Evolutionary conservation across 805 yeast species (phyloP).

Genomic region (Candida saitoana): DNA sequence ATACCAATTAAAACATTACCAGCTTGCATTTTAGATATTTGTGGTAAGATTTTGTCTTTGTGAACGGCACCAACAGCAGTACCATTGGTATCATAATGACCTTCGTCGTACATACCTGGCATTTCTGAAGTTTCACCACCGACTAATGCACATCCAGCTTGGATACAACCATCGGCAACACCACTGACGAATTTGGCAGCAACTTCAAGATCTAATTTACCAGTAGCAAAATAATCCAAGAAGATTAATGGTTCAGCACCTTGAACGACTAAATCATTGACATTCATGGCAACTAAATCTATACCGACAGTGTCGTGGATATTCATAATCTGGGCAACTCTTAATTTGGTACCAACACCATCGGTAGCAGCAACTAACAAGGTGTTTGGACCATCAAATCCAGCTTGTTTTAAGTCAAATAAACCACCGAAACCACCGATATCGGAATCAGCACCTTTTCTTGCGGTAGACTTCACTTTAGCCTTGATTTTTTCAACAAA

Average conservation of each 20-base stretch:
- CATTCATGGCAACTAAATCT: constrained; percentile 98
- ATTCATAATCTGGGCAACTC: constrained; percentile 85
- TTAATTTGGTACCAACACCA: constrained; percentile 97
- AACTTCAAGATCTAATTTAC: constrained; percentile 75
- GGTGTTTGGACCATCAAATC: constrained; percentile 75
- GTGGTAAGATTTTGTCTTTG: constrained; percentile 72
- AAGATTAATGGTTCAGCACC: constrained; percentile 98
- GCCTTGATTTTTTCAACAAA: constrained; percentile 88
- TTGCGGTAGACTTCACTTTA: constrained; percentile 84
- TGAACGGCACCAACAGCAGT: constrained; percentile 97
- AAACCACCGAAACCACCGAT: constrained; percentile 99
- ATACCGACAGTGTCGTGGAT: constrained; percentile 98
- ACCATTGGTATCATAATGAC: constrained; percentile 97
- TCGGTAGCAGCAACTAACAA: constrained; percentile 95
- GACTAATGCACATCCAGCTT: constrained; percentile 94
- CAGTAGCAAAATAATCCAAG: constrained; percentile 95
- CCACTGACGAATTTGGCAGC: constrained; percentile 90
- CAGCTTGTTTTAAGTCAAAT: constrained; percentile 85
- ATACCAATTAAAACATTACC: constrained; percentile 87
- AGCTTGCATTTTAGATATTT: constrained; percentile 55
- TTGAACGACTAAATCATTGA: constrained; percentile 94
- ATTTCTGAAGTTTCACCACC: constrained; percentile 99
- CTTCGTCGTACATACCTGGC: constrained; percentile 97
- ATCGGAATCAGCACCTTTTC: constrained; percentile 96
- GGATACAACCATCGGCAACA: constrained; percentile 93